Evolutionary conservation across 352 stramenopile species (phyloP), one percentile per base, ranked within the genome.

Genomic region (Phytopythium vexans): DNA sequence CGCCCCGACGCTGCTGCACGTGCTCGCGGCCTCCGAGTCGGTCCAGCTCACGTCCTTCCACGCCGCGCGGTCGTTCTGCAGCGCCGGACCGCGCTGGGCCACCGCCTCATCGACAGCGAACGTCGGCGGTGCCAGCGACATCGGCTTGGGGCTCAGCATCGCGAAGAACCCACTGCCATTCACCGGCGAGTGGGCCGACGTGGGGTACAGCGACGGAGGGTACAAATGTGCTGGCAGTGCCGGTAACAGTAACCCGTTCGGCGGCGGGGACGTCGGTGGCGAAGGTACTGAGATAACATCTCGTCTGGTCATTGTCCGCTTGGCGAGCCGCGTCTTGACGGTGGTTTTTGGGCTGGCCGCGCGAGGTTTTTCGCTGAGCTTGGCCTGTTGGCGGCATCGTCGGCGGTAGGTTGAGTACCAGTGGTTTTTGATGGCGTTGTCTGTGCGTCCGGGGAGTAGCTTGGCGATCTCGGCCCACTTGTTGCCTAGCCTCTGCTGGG

Each of bases 401-500:
- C 82, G 68, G 0, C 82, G 72, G 40, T 75, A 82, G 2, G 82
- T 91, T 52, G 82, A 93, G 68, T 93, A 90, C 80, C 80, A 93
- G 60, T 91, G 82, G 60, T 93, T 93, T 57, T 93, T 93, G 64
- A 93, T 89, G 21, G 82, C 82, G 57, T 93, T 93, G 62, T 93
- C 82, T 8, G 16, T 38, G 49, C 96, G 66, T 1, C 96, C 96
- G 6, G 95, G 94, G 14, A 99, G 77, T n/a, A 96, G 74, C 69
- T 98, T 98, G 56, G 96, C 92, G 62, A 99, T 99, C 67, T 98
- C 92, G 12, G 92, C 91, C 97, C 97, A 99, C 51, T 94, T 86
- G 68, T 99, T 99, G 48, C 97, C 97, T 6, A 95, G 53, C 8
- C 60, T 57, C 39, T 74, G 62, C 61, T 94, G 83, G 0, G 79